Evolutionary conservation across 768 basidiomycete genomes (phyloP).

Genomic region (Trametes gibbosa): DNA sequence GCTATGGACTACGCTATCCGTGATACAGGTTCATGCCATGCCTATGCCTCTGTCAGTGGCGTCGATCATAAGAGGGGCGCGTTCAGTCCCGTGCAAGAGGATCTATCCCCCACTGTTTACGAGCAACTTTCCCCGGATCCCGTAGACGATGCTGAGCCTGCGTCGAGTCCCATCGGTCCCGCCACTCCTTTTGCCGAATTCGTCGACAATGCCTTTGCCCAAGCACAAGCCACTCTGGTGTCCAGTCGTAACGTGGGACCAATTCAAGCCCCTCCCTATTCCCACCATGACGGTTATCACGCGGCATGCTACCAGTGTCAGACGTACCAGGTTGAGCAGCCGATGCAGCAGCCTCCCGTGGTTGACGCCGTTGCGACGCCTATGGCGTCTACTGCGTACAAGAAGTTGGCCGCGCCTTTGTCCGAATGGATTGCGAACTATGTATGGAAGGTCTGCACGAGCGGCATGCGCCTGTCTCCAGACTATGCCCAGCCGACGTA

Average conservation of each 20-base stretch:
- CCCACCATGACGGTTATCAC: conserved; percentile 25
- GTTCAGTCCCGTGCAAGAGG: conserved; percentile 65
- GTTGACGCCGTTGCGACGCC: conserved; percentile 45
- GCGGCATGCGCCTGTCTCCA: conserved; percentile 58
- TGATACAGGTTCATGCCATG: not conserved
- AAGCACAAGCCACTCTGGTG: conserved; percentile 23
- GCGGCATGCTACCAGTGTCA: conserved; percentile 30
- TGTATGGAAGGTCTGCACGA: conserved; percentile 81
- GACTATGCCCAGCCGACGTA: conserved; percentile 55
- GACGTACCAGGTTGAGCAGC: conserved; percentile 24
- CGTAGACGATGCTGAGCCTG: conserved; percentile 47
- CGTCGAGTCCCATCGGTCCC: conserved; percentile 71
- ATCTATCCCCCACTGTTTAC: conserved; percentile 51
- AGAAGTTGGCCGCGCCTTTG: conserved; percentile 72
- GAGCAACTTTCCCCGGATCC: conserved; percentile 63
- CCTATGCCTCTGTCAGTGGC: conserved; percentile 1
- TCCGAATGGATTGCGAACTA: conserved; percentile 78
- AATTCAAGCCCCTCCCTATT: conserved; percentile 12
- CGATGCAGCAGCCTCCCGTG: conserved; percentile 35
- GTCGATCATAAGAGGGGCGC: conserved; percentile 35
- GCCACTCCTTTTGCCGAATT: conserved; percentile 76
- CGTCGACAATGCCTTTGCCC: conserved; percentile 67
- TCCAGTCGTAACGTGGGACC: not conserved
- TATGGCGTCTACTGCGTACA: conserved; percentile 56
- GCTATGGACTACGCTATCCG: conserved; percentile 25